Evolutionary conservation across 495 filamentous ascomycete genomes (phyloP).

Genomic region (Talaromyces trachyspermus): DNA sequence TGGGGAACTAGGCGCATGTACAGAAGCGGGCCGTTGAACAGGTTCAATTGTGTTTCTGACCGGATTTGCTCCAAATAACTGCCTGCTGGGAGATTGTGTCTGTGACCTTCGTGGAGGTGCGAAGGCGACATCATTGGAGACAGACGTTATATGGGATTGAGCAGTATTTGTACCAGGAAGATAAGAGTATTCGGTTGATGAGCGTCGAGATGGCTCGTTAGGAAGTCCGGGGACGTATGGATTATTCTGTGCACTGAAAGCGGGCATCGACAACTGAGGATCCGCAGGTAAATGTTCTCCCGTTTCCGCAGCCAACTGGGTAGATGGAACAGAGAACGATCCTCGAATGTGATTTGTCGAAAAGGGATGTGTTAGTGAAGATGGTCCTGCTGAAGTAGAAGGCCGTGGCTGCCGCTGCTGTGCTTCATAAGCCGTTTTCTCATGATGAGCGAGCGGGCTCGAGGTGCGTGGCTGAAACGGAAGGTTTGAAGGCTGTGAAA

Average conservation of each 20-base stretch:
- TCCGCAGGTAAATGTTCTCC: background rate
- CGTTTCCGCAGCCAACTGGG: background rate
- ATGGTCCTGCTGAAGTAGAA: slow-evolving; percentile 20
- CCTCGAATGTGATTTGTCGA: background rate
- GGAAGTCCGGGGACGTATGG: slow-evolving; percentile 2
- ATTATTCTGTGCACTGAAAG: slow-evolving; percentile 5
- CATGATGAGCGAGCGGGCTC: slow-evolving; percentile 69
- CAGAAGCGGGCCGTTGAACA: slow-evolving; percentile 62
- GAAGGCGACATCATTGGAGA: slow-evolving; percentile 21
- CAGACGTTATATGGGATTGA: slow-evolving; percentile 12
- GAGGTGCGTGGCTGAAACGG: slow-evolving; percentile 79
- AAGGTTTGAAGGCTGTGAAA: slow-evolving; percentile 46
- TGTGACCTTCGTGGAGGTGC: slow-evolving; percentile 65
- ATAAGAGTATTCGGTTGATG: slow-evolving; percentile 2
- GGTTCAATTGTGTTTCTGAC: slow-evolving; percentile 43
- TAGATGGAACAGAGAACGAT: slow-evolving; percentile 1
- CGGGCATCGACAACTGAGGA: background rate
- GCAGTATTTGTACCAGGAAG: background rate
- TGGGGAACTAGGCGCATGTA: slow-evolving; percentile 48
- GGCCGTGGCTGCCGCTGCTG: slow-evolving; percentile 20
- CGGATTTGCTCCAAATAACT: slow-evolving; percentile 40
- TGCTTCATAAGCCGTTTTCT: slow-evolving; percentile 34
- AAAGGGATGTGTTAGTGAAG: slow-evolving; percentile 8
- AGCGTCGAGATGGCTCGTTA: background rate
- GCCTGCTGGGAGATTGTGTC: slow-evolving; percentile 73